Percentiles rank a stretch among this genome's conserved stretches.
These are phyloP conservation scores for Clavariopsis aquatica DNA, from an alignment of 495 filamentous ascomycete genomes.

Conservation along the genomic window DNA sequence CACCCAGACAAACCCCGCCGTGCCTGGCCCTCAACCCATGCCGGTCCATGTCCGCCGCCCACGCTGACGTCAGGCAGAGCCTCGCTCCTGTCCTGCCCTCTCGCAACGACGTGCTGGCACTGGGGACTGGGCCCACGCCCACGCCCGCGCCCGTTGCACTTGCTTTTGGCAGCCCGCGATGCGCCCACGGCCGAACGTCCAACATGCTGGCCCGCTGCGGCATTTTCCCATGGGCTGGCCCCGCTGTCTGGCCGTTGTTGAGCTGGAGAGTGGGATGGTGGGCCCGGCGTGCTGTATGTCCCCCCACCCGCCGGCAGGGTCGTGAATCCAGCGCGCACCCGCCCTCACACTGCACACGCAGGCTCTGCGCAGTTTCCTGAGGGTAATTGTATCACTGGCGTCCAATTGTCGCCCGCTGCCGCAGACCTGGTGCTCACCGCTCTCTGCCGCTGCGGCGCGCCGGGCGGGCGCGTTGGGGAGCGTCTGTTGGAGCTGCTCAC, in stretches of 20 bases:
- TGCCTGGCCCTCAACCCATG: too few species aligned
- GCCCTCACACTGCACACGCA: constrained; percentile 17
- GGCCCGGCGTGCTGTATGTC: too few species aligned
- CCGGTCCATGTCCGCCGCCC: background rate
- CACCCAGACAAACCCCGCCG: too few species aligned
- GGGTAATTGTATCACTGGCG: constrained; percentile 34
- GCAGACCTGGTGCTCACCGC: constrained; percentile 7
- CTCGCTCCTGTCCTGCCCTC: background rate
- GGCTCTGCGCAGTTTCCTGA: constrained; percentile 16
- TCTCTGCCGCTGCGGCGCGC: background rate
- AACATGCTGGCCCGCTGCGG: constrained; percentile 3
- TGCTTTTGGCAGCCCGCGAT: background rate
- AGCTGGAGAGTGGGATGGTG: constrained; percentile 17
- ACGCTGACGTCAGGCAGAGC: background rate
- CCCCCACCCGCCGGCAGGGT: background rate
- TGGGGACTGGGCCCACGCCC: background rate
- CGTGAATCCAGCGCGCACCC: background rate
- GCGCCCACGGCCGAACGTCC: background rate
- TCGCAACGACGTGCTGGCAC: background rate
- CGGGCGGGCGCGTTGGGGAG: background rate
- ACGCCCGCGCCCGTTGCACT: background rate
- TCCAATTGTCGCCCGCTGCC: constrained; percentile 16
- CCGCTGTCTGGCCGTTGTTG: background rate
- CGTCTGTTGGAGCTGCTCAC: background rate
- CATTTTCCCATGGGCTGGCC: constrained; percentile 6